Percentiles rank a stretch among this genome's conserved stretches.
These are phyloP conservation scores for Barbatosphaeria neglecta DNA, from an alignment of 495 filamentous ascomycete species.

Conservation along the genomic window DNA sequence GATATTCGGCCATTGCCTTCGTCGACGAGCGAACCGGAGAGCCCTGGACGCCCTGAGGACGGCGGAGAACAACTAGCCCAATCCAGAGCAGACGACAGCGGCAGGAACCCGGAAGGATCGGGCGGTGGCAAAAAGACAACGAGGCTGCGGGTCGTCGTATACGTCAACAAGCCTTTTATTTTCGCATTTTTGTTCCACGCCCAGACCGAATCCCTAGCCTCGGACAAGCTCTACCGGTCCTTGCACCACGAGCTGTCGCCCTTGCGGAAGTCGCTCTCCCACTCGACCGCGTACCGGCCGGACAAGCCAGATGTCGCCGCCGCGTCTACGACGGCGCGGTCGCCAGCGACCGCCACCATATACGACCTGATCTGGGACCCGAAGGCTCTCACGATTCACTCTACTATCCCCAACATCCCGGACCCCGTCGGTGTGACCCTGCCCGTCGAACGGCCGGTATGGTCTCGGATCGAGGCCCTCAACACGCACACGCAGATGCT, in stretches of 20 bases:
- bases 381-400: constrained; percentile 59
- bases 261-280: constrained; percentile 57
- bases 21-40: constrained; percentile 32
- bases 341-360: constrained; percentile 42
- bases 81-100: constrained; percentile 35
- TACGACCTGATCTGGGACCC: constrained; percentile 86
- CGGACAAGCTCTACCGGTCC: constrained; percentile 61
- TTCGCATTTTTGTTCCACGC: constrained; percentile 81
- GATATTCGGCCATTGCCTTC: constrained; percentile 21
- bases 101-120: too few species aligned
- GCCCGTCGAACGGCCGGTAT: constrained; percentile 20
- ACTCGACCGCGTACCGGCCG: constrained; percentile 48
- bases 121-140: too few species aligned
- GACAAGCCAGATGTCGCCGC: constrained; percentile 27
- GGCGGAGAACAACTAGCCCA: constrained; percentile 5
- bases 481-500: constrained; percentile 82
- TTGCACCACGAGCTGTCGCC: constrained; percentile 74
- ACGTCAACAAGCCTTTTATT: constrained; percentile 71
- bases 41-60: constrained; percentile 17
- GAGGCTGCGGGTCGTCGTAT: constrained; percentile 60
- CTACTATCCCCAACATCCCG: constrained; percentile 86
- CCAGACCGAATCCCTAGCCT: constrained; percentile 51
- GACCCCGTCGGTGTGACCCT: constrained; percentile 26
- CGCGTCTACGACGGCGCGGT: too few species aligned
- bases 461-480: constrained; percentile 81